phyloP scores from a whole-genome alignment of 495 filamentous ascomycete genomes.

The Cudoniella acicularis region DNA sequence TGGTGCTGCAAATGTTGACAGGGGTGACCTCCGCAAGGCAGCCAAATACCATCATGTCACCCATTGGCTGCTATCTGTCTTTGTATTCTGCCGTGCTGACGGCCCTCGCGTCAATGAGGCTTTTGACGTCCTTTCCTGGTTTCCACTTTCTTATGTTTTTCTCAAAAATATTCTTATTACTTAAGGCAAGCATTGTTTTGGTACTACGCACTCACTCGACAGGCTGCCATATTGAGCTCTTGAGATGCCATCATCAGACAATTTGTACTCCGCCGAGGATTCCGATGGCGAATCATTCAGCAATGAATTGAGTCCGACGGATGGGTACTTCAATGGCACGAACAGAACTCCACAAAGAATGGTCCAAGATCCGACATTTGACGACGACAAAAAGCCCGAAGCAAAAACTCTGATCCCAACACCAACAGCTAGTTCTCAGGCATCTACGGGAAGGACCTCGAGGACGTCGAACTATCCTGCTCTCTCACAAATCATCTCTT shows the following conservation, averaged over 20 bases:
- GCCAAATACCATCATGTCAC: not conserved
- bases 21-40: not conserved
- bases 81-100: not conserved
- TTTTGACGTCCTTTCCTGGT: not conserved
- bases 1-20: no score
- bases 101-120: not conserved
- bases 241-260: conserved; percentile 19
- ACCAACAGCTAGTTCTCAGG: not conserved
- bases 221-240: conserved; percentile 2
- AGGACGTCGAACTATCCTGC: conserved; percentile 3
- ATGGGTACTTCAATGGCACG: conserved; percentile 24
- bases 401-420: conserved; percentile 15
- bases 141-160: not conserved
- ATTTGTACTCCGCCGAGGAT: conserved; percentile 23
- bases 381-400: conserved; percentile 14
- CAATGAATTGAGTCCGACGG: conserved; percentile 22
- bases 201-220: not conserved
- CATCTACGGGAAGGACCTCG: conserved; percentile 5
- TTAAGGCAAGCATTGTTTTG: conserved; percentile 7
- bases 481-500: conserved; percentile 3
- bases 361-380: conserved; percentile 21
- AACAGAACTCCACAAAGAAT: conserved; percentile 5
- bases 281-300: conserved; percentile 24
- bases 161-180: not conserved
- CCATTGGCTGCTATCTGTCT: not conserved